phyloP scores from a whole-genome alignment of 192 early-diverging fungal species.

The Podila minutissima region DNA sequence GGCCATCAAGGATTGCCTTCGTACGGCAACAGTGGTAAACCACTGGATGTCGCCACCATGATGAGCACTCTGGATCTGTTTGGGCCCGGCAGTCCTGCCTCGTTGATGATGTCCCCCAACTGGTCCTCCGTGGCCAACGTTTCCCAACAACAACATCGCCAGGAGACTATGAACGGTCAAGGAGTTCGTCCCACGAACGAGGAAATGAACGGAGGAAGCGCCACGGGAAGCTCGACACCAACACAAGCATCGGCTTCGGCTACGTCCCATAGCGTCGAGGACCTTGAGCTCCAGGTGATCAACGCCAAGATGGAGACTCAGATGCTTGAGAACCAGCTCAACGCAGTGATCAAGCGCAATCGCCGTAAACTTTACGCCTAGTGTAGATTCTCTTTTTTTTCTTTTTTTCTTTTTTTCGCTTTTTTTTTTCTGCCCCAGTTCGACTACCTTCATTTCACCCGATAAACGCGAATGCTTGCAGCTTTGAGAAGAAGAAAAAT shows the following conservation, averaged over 20 bases:
- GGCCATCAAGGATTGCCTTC: neutral
- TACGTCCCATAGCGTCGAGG: slow-evolving; percentile 34
- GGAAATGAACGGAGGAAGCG: neutral
- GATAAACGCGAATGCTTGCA: too few species aligned
- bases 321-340: slow-evolving; percentile 48
- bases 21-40: slow-evolving; percentile 9
- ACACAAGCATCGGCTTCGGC: neutral
- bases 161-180: neutral
- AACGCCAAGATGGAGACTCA: slow-evolving; percentile 52
- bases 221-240: neutral
- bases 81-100: slow-evolving; percentile 17
- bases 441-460: too few species aligned
- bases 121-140: slow-evolving; percentile 22
- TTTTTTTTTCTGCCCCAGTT: too few species aligned
- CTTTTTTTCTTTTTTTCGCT: too few species aligned
- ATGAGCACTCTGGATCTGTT: slow-evolving; percentile 44
- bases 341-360: slow-evolving; percentile 49
- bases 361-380: slow-evolving; percentile 48
- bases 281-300: slow-evolving; percentile 47
- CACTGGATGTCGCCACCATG: slow-evolving; percentile 42
- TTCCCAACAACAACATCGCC: neutral
- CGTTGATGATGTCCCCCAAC: slow-evolving; percentile 25
- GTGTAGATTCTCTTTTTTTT: neutral
- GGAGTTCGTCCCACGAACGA: neutral
- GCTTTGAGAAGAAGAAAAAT: too few species aligned